Evolutionary conservation across 169 alveolate genomes (phyloP).

Genomic region (Theileria orientalis): DNA sequence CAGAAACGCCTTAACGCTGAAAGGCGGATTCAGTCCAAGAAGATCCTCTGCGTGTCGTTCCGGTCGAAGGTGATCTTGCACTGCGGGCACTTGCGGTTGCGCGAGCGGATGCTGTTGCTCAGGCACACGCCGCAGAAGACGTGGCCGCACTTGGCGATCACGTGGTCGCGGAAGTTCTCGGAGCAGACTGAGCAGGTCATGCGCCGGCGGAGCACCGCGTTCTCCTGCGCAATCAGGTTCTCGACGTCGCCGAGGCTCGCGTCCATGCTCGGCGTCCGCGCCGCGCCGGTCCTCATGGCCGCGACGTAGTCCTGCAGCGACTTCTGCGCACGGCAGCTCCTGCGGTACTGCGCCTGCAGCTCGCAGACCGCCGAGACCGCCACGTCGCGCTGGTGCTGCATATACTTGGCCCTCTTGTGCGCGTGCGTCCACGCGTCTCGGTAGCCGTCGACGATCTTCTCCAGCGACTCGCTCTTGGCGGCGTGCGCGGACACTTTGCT

Average conservation of each 20-base stretch:
- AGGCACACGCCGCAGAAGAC: constrained; percentile 76
- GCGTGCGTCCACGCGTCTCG: constrained; percentile 24
- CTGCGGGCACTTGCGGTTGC: constrained; percentile 78
- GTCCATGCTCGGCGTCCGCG: background rate
- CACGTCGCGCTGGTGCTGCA: constrained; percentile 54
- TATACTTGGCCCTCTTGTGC: constrained; percentile 4
- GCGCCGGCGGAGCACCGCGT: constrained; percentile 69
- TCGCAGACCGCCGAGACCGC: constrained; percentile 57
- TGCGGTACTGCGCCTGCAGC: constrained; percentile 40
- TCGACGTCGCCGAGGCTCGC: background rate
- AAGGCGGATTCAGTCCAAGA: constrained; percentile 49
- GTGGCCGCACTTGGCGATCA: constrained; percentile 80
- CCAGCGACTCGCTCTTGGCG: constrained; percentile 6
- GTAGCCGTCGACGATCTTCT: constrained; percentile 16
- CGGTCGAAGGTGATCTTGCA: constrained; percentile 76
- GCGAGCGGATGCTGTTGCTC: constrained; percentile 55
- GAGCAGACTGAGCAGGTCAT: constrained; percentile 78
- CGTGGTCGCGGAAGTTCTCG: constrained; percentile 77
- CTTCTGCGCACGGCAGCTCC: constrained; percentile 26
- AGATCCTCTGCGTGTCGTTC: constrained; percentile 72
- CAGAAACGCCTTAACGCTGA: no score
- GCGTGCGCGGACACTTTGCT: background rate
- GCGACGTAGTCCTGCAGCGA: constrained; percentile 14
- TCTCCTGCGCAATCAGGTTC: constrained; percentile 61
- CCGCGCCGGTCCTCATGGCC: background rate